Percentiles rank a stretch among this genome's conserved stretches.
Conservation (phyloP, 176 grass and related monocot genomes). For the Chloris gayana region DNA sequence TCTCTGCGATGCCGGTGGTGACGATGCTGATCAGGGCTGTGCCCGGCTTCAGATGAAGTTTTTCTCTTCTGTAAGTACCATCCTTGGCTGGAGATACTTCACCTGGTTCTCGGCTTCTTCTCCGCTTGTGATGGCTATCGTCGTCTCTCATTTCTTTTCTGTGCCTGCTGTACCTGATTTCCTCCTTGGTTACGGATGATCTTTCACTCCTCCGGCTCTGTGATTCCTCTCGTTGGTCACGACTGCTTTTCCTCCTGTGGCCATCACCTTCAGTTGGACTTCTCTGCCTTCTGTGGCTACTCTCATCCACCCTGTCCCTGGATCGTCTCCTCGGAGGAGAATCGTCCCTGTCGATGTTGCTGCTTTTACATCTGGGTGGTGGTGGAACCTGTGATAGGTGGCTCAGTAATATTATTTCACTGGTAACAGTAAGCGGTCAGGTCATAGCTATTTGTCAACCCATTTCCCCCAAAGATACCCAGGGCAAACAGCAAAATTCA, state of each 20-base stretch:
- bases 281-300: conserved; percentile 35
- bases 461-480: background rate
- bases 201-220: conserved; percentile 20
- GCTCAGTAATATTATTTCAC: conserved; percentile 2
- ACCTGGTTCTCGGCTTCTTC: conserved; percentile 13
- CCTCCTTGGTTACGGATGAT: conserved; percentile 45
- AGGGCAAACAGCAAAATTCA: background rate
- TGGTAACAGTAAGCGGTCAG: conserved; percentile 17
- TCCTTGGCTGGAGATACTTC: conserved; percentile 49
- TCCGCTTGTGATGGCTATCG: background rate
- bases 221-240: conserved; percentile 41
- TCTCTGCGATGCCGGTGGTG: conserved; percentile 38
- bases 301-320: conserved; percentile 35
- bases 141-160: conserved; percentile 13
- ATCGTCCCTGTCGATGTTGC: background rate
- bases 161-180: conserved; percentile 38
- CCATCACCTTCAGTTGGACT: conserved; percentile 34
- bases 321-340: conserved; percentile 48
- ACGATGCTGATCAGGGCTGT: conserved; percentile 25
- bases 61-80: conserved; percentile 28
- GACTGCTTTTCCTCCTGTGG: conserved; percentile 29
- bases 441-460: background rate
- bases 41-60: conserved; percentile 20
- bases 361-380: conserved; percentile 53
- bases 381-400: conserved; percentile 57